phyloP scores from a whole-genome alignment of 257 asterid species.

The Echium plantagineum region DNA sequence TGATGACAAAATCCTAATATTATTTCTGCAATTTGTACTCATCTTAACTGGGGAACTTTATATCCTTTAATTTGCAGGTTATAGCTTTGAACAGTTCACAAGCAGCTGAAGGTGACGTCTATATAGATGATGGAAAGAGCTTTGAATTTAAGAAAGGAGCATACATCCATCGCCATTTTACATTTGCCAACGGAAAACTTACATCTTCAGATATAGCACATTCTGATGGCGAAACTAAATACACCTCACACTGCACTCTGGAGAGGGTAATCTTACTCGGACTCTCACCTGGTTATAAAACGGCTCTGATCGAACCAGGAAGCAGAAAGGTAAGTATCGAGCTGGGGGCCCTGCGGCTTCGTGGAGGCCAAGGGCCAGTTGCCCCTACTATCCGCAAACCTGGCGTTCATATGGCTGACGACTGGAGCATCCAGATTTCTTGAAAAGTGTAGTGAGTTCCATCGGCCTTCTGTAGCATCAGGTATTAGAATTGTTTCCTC shows the following conservation, averaged over 20 bases:
- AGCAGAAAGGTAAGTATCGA: constrained; percentile 42
- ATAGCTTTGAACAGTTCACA: constrained; percentile 74
- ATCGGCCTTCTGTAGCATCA: too few relatives aligned
- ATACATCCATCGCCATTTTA: constrained; percentile 60
- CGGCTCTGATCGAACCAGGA: constrained; percentile 51
- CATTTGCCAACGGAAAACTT: constrained; percentile 48
- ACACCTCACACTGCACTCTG: constrained; percentile 36
- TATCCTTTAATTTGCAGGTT: constrained; percentile 34
- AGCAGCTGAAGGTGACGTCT: constrained; percentile 90
- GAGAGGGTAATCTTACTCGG: constrained; percentile 76
- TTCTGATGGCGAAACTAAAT: constrained; percentile 20
- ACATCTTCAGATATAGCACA: constrained; percentile 41
- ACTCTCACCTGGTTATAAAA: constrained; percentile 37
- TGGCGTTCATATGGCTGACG: constrained; percentile 42
- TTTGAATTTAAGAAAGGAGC: constrained; percentile 61
- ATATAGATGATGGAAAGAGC: constrained; percentile 90
- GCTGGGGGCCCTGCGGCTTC: constrained; percentile 51
- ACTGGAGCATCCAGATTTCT: constrained; percentile 64
- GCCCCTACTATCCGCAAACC: constrained; percentile 76
- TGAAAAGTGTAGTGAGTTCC: constrained; percentile 12
- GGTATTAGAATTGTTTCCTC: too few relatives aligned
- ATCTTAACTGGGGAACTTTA: not conserved
- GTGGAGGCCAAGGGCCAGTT: constrained; percentile 27
- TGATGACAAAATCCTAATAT: not conserved
- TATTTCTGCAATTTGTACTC: not conserved